These are phyloP conservation scores for Cyclostephanos invisitatus DNA, from an alignment of 108 stramenopile genomes.

Conservation along the genomic window DNA sequence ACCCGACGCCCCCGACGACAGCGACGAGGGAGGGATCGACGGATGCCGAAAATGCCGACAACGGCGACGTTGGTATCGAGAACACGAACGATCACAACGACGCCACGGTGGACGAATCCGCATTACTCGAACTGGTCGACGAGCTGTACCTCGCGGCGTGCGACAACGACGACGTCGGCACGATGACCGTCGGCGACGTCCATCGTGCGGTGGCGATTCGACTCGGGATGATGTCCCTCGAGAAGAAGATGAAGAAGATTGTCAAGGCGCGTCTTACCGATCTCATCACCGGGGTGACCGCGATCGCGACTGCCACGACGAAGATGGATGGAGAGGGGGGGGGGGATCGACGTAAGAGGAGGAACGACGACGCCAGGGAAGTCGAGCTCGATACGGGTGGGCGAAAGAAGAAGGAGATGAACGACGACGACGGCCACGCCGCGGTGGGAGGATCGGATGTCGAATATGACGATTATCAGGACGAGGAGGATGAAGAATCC, in stretches of 20 bases:
- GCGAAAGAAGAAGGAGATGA: neutral
- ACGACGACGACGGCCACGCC: conserved; percentile 9
- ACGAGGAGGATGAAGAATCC: conserved; percentile 14
- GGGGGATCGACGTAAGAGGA: conserved; percentile 4
- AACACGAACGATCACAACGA: no score
- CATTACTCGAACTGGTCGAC: conserved; percentile 5
- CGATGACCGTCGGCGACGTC: conserved; percentile 42
- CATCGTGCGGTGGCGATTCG: conserved; percentile 26
- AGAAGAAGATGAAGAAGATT: conserved; percentile 25
- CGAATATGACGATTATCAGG: conserved; percentile 9
- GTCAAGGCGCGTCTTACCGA: conserved; percentile 33
- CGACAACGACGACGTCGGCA: conserved; percentile 19
- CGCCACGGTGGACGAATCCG: neutral
- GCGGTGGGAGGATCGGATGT: neutral
- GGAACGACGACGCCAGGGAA: neutral
- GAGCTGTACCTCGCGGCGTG: conserved; percentile 19
- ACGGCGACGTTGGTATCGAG: neutral
- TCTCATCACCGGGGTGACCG: conserved; percentile 21
- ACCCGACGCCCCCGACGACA: no score
- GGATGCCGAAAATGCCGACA: no score
- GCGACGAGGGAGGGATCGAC: no score
- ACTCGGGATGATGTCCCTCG: conserved; percentile 18
- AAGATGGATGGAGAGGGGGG: conserved; percentile 4
- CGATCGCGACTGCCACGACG: neutral
- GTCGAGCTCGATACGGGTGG: neutral